These are phyloP conservation scores for Pythium volutum DNA, from an alignment of 352 stramenopile genomes.

Conservation along the genomic window DNA sequence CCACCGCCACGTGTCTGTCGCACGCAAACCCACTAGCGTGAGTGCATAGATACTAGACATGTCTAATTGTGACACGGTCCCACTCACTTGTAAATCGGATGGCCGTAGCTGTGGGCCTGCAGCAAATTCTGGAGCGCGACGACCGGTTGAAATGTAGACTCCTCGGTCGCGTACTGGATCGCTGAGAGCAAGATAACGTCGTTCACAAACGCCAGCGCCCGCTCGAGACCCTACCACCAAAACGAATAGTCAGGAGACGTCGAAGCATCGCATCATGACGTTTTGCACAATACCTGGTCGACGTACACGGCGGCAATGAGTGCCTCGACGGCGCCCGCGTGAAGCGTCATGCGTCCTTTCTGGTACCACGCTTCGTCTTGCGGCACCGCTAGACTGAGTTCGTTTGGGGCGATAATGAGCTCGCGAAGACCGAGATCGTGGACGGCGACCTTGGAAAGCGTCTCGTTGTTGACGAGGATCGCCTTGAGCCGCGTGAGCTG, in stretches of 20 bases:
- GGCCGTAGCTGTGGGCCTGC: conserved; percentile 56
- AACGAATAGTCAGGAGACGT: not conserved
- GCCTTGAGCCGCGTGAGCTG: conserved; percentile 70
- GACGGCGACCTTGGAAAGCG: conserved; percentile 58
- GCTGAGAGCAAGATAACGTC: conserved; percentile 55
- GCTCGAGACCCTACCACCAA: conserved; percentile 47
- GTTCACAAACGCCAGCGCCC: conserved; percentile 62
- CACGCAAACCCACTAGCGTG: not conserved
- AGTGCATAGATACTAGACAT: not conserved
- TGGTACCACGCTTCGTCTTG: conserved; percentile 27
- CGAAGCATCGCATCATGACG: not conserved
- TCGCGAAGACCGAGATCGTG: conserved; percentile 54
- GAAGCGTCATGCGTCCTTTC: conserved; percentile 69
- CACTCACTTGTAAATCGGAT: conserved; percentile 46
- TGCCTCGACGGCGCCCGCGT: conserved; percentile 70
- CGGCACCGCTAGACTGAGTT: conserved; percentile 33
- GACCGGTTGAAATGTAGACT: conserved; percentile 54
- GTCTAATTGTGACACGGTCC: too few species aligned
- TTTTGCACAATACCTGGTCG: conserved; percentile 40
- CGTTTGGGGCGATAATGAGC: conserved; percentile 56
- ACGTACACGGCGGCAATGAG: conserved; percentile 77
- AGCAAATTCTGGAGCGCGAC: conserved; percentile 67
- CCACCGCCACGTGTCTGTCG: conserved; percentile 53
- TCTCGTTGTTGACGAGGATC: conserved; percentile 75
- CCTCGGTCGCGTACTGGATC: conserved; percentile 48